Base-by-base conservation (phyloP, 306 rosid species). In the Quercus rubra region DNA sequence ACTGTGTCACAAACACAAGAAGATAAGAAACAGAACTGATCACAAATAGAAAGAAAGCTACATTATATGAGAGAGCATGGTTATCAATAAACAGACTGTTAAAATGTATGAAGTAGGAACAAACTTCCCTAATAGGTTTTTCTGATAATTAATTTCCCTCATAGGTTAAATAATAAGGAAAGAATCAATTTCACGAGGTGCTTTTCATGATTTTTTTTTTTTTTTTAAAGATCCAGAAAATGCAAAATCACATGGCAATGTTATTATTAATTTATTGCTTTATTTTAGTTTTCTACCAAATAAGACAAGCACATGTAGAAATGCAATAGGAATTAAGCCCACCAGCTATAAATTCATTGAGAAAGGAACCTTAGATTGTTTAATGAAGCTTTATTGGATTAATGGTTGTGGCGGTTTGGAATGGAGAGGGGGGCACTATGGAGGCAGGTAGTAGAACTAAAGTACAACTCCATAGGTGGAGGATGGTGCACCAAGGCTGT, bases 1-100 rank as follows among this genome's bases (percentile, higher is more conserved):
- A 43, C 97, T 95, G 97, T 68, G 81, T 71, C 81, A 73, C 79
- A 77, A 77, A 77, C 54, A 81, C 46, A 82, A 56, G 41, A 69
- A 52, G 55, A 73, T 17, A 27, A 2, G 17, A 71, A 67, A 75
- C 20, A 43, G 62, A 55, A 75, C 41, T 64, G 74, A 76, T 38
- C 18, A 58, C 69, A n/a, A 21, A 27, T 70, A 49, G 51, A 43
- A 33, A 66, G 56, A 11, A 58, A 67, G 10, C 3, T 14, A 23
- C 19, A 14, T 25, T 63, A 27, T 63, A 27, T 13, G 21, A 57
- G 15, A 25, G 46, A 74, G 9, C 66, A 55, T 27, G 69, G 15
- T 55, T 69, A 38, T 56, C 49, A 67, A 33, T 35, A 25, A 67
- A 67, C 10, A 67, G 19, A 67, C n/a, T 8, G 52, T n/a, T 33